Evolutionary conservation across 228 moss, liverwort and hornwort species (phyloP).

Genomic region (Sphagnum fallax): DNA sequence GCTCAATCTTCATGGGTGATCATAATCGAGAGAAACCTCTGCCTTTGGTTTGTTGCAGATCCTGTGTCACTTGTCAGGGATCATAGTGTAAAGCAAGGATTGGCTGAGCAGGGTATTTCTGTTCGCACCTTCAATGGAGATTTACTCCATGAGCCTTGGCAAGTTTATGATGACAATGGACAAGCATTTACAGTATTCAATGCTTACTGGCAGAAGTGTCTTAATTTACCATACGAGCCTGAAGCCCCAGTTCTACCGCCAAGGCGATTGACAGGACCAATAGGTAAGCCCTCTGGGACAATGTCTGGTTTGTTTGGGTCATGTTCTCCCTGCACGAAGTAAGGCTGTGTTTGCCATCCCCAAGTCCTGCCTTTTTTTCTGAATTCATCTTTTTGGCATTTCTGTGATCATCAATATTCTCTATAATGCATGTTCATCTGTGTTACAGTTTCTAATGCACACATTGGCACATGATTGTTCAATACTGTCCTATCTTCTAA

Average conservation of each 20-base stretch:
- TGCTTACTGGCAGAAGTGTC: conserved; percentile 90
- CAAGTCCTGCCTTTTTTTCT: no score
- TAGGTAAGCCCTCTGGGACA: conserved; percentile 7
- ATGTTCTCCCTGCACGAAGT: no score
- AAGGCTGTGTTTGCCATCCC: no score
- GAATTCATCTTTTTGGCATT: no score
- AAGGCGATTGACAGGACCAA: conserved; percentile 42
- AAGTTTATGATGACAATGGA: conserved; percentile 87
- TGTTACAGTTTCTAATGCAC: no score
- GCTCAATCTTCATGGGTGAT: no score
- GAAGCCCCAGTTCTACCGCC: conserved; percentile 91
- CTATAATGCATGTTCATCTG: no score
- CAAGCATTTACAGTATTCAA: conserved; percentile 83
- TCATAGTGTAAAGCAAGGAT: conserved; percentile 96
- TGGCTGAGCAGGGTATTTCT: conserved; percentile 61
- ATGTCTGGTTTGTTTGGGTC: no score
- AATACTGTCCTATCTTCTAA: no score
- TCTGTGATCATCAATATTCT: no score
- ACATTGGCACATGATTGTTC: no score
- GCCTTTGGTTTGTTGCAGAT: conserved; percentile 43
- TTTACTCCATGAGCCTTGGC: conserved; percentile 97
- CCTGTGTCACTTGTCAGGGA: conserved; percentile 98
- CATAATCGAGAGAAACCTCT: no score
- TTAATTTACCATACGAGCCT: conserved; percentile 93
- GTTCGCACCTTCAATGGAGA: conserved; percentile 98